Conservation (phyloP, 768 basidiomycete genomes). For the Hemileccinum impolitum region DNA sequence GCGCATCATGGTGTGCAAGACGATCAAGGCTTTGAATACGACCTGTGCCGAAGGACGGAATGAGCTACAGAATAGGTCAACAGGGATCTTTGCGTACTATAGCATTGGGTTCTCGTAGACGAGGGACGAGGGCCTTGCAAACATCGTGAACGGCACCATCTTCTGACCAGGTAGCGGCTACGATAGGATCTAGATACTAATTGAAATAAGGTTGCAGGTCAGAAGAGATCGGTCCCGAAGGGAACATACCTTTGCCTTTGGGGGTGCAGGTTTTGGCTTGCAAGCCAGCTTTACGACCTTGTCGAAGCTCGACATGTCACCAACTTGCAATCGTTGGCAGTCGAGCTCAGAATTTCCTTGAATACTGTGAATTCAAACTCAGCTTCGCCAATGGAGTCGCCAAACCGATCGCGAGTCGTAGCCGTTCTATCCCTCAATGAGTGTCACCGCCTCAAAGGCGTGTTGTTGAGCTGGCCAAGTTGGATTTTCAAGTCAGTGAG, state of each 20-base stretch:
- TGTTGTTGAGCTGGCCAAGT: no score
- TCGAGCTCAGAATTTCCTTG: conserved; percentile 4
- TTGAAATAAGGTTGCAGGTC: background rate
- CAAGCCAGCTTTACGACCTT: conserved; percentile 95
- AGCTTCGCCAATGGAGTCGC: conserved; percentile 8
- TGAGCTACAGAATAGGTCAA: background rate
- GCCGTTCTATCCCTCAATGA: no score
- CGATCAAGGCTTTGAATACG: conserved; percentile 97
- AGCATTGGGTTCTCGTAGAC: conserved; percentile 88
- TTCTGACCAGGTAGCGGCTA: conserved; percentile 95
- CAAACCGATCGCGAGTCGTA: no score
- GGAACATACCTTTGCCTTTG: conserved; percentile 82
- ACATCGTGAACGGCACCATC: conserved; percentile 93
- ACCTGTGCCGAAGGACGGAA: conserved; percentile 46
- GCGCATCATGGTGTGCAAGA: conserved; percentile 94
- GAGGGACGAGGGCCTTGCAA: conserved; percentile 79
- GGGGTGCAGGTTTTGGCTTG: conserved; percentile 94
- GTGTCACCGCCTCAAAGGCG: no score
- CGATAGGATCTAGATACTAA: conserved; percentile 94
- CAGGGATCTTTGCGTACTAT: conserved; percentile 55
- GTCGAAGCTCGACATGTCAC: conserved; percentile 71
- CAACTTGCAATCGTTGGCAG: background rate
- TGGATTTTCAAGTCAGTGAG: no score
- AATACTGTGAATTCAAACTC: conserved; percentile 25
- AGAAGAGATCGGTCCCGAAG: background rate